Evolutionary conservation across 306 rosid genomes (phyloP).

Genomic region (Lathyrus oleraceus): DNA sequence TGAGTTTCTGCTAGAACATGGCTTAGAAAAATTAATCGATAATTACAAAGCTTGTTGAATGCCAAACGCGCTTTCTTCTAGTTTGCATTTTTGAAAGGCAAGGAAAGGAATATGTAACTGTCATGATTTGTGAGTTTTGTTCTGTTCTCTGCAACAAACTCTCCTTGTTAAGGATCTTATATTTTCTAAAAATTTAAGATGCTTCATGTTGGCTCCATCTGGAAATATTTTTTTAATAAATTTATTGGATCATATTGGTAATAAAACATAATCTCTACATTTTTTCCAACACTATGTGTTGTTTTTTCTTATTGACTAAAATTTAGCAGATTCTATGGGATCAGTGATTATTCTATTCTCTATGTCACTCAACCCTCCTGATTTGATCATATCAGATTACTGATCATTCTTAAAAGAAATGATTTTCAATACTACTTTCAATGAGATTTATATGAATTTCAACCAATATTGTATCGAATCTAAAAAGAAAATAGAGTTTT

Average conservation of each 20-base stretch:
- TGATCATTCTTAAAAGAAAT: neutral
- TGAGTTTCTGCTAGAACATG: slow-evolving; percentile 9
- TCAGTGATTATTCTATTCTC: neutral
- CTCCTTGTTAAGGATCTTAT: slow-evolving; percentile 32
- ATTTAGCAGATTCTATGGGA: neutral
- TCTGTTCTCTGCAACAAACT: slow-evolving; percentile 7
- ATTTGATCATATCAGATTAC: neutral
- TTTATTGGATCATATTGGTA: neutral
- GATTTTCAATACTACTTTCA: too few relatives aligned
- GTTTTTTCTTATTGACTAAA: neutral
- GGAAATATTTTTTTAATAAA: neutral
- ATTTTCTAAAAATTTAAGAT: neutral
- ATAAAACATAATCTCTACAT: neutral
- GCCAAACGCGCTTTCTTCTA: slow-evolving; percentile 22
- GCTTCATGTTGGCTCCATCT: neutral
- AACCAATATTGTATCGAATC: too few relatives aligned
- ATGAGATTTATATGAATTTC: neutral
- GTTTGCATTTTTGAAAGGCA: slow-evolving; percentile 3
- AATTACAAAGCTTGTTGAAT: slow-evolving; percentile 30
- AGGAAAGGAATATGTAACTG: neutral
- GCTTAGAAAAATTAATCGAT: slow-evolving; percentile 9
- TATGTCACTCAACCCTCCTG: neutral
- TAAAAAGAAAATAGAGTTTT: too few relatives aligned
- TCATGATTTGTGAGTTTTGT: slow-evolving; percentile 32
- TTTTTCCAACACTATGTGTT: neutral